These are phyloP conservation scores for Haplographium delicatum DNA, from an alignment of 495 filamentous ascomycete species.

Conservation along the genomic window DNA sequence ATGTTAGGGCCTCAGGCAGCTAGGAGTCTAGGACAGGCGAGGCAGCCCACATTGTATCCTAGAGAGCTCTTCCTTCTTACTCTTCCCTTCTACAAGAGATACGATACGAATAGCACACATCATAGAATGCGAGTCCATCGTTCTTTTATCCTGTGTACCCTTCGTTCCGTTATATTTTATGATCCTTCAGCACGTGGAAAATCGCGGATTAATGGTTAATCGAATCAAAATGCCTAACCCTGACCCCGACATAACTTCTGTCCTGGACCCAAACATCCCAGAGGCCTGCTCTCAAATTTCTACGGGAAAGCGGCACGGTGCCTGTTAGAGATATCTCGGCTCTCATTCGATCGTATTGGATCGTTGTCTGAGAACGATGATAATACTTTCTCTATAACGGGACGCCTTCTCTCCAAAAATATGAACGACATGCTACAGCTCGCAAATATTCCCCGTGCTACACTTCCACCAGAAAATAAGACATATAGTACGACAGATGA, in stretches of 20 bases:
- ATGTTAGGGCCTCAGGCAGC: too few species aligned
- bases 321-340: slow-evolving; percentile 32
- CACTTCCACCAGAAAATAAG: slow-evolving; percentile 29
- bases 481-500: slow-evolving; percentile 30
- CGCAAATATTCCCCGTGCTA: slow-evolving; percentile 19
- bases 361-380: slow-evolving; percentile 25
- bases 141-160: too few species aligned
- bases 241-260: background rate
- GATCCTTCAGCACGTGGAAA: background rate
- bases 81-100: too few species aligned
- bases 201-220: background rate
- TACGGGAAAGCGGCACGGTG: slow-evolving; percentile 33
- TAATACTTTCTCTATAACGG: slow-evolving; percentile 12
- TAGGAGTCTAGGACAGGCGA: too few species aligned
- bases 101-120: too few species aligned
- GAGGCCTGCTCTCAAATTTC: slow-evolving; percentile 25
- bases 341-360: slow-evolving; percentile 32
- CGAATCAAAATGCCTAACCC: background rate
- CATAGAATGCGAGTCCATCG: too few species aligned
- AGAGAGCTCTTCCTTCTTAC: too few species aligned
- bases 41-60: too few species aligned
- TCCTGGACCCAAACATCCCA: background rate
- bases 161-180: too few species aligned
- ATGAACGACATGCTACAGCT: slow-evolving; percentile 26
- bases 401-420: slow-evolving; percentile 26